Evolutionary conservation across 176 grass and related monocot species (phyloP), one percentile per base, ranked within the genome.

Genomic region (Cocos nucifera): DNA sequence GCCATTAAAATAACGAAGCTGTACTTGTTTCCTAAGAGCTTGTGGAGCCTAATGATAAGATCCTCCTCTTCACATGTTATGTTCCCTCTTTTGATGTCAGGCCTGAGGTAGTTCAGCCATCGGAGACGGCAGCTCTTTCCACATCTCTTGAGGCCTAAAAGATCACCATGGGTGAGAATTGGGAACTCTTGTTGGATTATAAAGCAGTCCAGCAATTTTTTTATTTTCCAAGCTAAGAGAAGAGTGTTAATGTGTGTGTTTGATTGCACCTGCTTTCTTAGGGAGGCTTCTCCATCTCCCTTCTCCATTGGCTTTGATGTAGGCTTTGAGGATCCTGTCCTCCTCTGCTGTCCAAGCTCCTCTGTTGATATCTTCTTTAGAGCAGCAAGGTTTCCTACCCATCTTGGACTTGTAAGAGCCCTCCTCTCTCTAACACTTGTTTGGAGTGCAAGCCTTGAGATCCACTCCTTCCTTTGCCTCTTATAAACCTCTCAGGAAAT

Each of bases 311-410:
- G 39, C 21, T 5, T 21, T 49, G 32, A 63, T 49, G 61, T 63
- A 50, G 15, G 30, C 61, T 63, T 17, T 16, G 4, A 63, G 35
- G 35, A 63, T 63, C 19, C 17, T 22, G 61, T 63, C 61, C 61
- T 63, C 61, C 61, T 63, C 39, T 4, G 18, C 32, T 49, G 61
- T 63, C 61, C 61, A 63, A 17, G 61, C 61, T 15, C 61, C 61
- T 22, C 32, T 15, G 17, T 49, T 49, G 61, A 63, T 35, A 15
- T 49, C 61, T 16, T 50, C 32, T 15, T 2, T 7, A 0, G 19
- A 16, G 61, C 61, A 63, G 39, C 61, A 63, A 19, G 35, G 32
- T 19, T 21, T 63, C 61, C 61, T 63, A 4, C 61, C 61, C 61
- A 63, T 63, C 35, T 44, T 44, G 35, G 8, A 44, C 9, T 44